These are phyloP conservation scores for Cercospora sp. DNA, from an alignment of 2,329 filamentous ascomycete species.

Conservation along the genomic window DNA sequence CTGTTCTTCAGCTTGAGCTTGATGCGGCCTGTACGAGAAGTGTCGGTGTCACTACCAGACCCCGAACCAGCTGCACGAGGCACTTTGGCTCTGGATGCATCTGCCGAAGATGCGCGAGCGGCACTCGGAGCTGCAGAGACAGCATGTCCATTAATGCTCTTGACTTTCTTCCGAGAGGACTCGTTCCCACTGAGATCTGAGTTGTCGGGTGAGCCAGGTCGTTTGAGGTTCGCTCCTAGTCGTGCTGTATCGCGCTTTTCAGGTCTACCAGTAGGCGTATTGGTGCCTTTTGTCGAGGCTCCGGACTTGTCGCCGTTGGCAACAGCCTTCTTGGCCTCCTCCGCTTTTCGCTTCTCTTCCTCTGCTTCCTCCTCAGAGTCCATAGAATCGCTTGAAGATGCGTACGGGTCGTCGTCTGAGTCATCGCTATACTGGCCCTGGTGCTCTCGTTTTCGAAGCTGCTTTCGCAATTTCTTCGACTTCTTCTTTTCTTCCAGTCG, in stretches of 20 bases:
- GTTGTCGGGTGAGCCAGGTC: constrained; percentile 79
- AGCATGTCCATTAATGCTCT: constrained; percentile 46
- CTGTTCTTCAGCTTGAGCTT: constrained; percentile 56
- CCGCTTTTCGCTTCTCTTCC: constrained; percentile 43
- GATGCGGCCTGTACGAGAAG: constrained; percentile 62
- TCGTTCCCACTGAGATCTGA: constrained; percentile 94
- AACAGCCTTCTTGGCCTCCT: constrained; percentile 52
- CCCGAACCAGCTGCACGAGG: constrained; percentile 45
- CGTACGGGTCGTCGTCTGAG: constrained; percentile 47
- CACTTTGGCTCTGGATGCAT: constrained; percentile 18
- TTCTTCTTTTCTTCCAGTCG: constrained; percentile 70
- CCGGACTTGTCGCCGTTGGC: constrained; percentile 54
- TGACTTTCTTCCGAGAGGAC: constrained; percentile 72
- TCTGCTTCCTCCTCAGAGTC: constrained; percentile 64
- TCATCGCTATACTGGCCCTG: constrained; percentile 83
- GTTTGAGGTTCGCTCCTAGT: constrained; percentile 64
- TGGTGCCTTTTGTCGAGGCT: constrained; percentile 68
- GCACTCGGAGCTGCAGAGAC: constrained; percentile 23
- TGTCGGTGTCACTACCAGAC: constrained; percentile 71
- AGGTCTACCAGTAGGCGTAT: constrained; percentile 61
- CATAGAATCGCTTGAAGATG: constrained; percentile 55
- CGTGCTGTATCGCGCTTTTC: constrained; percentile 55
- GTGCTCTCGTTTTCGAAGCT: constrained; percentile 79
- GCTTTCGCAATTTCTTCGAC: constrained; percentile 77
- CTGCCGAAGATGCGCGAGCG: constrained; percentile 30